Evolutionary conservation across 2,329 filamentous ascomycete genomes (phyloP), one percentile per base, ranked within the genome.

Genomic region (Fusarium clavum): DNA sequence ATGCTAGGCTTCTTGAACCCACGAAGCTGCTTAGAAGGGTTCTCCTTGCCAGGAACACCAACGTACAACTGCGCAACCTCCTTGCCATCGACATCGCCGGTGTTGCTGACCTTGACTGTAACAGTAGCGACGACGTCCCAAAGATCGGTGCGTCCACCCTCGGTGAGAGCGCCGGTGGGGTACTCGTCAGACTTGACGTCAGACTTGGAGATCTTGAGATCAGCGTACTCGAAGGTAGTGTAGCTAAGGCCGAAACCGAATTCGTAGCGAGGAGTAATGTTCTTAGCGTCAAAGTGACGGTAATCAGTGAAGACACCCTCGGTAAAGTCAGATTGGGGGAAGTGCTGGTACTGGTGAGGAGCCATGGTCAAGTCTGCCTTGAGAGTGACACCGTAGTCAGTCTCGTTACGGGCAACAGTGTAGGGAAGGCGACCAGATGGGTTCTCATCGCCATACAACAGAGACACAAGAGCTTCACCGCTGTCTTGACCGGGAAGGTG

Each of bases 241-340:
- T 92, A 93, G 16, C 89, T 91, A 3, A 95, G 81, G 2, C 92
- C 92, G 71, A 93, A 89, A 11, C 92, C 92, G 76, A 95, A 95
- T 48, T 91, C 86, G 77, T 94, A 94, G 3, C 90, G 83, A 0
- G 90, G 87, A 1, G 83, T 81, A 6, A 89, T 84, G 29, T 88
- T 83, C 8, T 85, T 83, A 68, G 86, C 88, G 74, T 95, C 92
- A 76, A 93, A 94, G 79, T 89, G 92, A 14, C 91, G 85, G 78
- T 95, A 95, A 6, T 92, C 92, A 34, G 30, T 67, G 4, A 67
- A 67, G 3, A 67, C 29, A 12, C 64, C 55, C 11, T 62, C 63
- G 0, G 63, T 25, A 4, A 65, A 65, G 9, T 65, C 20, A 0
- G 60, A 64, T 2, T 65, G 62, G 0, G 62, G 62, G 1, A 51